phyloP scores from a whole-genome alignment of 176 grass and related monocot genomes.

The maize (Zea mays) region DNA sequence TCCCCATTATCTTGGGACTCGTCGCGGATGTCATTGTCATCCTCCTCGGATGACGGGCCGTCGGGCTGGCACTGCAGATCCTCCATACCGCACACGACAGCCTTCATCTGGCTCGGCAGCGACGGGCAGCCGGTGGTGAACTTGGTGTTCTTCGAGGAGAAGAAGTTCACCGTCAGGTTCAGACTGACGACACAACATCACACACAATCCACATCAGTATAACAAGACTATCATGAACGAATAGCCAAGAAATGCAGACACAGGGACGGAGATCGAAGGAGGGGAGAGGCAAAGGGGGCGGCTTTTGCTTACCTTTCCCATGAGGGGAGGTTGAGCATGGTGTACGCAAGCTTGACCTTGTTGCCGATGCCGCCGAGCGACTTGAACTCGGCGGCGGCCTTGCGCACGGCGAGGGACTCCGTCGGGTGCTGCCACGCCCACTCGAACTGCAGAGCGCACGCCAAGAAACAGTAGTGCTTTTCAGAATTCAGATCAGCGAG shows the following conservation, averaged over 20 bases:
- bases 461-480: neutral
- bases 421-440: constrained; percentile 97
- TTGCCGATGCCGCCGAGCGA: constrained; percentile 72
- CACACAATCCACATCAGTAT: neutral
- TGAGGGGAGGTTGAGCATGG: constrained; percentile 85
- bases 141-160: constrained; percentile 79
- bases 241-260: constrained; percentile 11
- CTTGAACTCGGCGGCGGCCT: constrained; percentile 77
- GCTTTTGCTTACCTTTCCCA: constrained; percentile 71
- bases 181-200: constrained; percentile 50
- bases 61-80: constrained; percentile 60
- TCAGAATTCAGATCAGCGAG: constrained; percentile 13
- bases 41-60: constrained; percentile 27
- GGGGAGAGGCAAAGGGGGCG: neutral
- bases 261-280: neutral
- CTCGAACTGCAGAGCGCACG: constrained; percentile 68
- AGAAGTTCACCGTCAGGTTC: constrained; percentile 89
- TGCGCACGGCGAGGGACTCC: constrained; percentile 79
- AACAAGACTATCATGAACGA: neutral
- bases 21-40: neutral
- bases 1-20: constrained; percentile 24
- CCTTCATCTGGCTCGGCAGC: constrained; percentile 75
- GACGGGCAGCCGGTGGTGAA: constrained; percentile 55
- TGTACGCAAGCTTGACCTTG: constrained; percentile 88
- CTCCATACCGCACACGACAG: constrained; percentile 52